Conservation (phyloP, 257 asterid genomes). For the Solanum pimpinellifolium region DNA sequence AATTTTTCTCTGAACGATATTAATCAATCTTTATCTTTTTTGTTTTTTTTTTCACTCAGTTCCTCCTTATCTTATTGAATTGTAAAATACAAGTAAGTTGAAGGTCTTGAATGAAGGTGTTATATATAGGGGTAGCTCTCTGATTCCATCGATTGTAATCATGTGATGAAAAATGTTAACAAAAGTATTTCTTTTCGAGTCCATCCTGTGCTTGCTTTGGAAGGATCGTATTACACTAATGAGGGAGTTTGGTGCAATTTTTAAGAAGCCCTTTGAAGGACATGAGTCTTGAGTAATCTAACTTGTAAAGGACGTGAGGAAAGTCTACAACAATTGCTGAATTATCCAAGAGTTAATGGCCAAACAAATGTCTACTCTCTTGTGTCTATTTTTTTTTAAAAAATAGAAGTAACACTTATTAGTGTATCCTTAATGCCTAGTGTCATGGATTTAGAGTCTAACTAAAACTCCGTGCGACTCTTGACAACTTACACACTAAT, state of each 20-base stretch:
- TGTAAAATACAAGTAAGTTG: no score
- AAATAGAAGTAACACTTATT: background rate
- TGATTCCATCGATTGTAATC: background rate
- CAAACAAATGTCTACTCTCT: background rate
- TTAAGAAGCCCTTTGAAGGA: background rate
- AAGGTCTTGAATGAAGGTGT: background rate
- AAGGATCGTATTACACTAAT: background rate
- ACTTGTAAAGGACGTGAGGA: background rate
- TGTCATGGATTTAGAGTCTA: no score
- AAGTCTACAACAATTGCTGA: background rate
- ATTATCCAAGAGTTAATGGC: background rate
- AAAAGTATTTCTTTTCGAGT: background rate
- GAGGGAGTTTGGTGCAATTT: background rate
- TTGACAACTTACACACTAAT: no score
- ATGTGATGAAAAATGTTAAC: no score
- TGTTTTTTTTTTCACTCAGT: background rate
- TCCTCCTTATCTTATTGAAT: background rate
- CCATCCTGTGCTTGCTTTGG: background rate
- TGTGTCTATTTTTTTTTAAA: background rate
- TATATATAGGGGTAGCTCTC: background rate
- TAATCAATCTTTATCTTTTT: background rate
- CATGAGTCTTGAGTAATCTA: background rate
- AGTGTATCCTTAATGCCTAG: background rate
- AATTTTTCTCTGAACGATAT: background rate
- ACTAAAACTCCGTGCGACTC: no score